Evolutionary conservation across 2,329 filamentous ascomycete species (phyloP).

Genomic region (Verticillium dahliae): DNA sequence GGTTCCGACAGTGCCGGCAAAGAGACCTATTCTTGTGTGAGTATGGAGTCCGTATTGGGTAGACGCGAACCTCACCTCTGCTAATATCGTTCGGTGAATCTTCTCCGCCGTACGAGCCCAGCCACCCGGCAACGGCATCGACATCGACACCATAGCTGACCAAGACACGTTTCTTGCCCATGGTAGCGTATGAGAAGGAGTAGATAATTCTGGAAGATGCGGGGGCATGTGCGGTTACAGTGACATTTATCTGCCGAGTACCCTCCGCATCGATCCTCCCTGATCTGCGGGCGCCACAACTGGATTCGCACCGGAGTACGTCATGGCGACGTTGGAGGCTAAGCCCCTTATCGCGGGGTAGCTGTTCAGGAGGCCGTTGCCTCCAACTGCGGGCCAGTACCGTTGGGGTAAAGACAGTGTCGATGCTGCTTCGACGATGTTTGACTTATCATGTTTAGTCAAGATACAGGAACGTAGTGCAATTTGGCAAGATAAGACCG

Average conservation of each 20-base stretch:
- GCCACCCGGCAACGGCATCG: conserved; percentile 70
- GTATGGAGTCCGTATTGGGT: background rate
- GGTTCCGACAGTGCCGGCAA: conserved; percentile 61
- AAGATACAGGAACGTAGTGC: too few relatives aligned
- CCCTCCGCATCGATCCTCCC: too few relatives aligned
- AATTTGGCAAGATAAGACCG: too few relatives aligned
- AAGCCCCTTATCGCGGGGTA: too few relatives aligned
- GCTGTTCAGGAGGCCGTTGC: too few relatives aligned
- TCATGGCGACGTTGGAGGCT: too few relatives aligned
- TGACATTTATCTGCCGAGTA: background rate
- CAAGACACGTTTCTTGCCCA: conserved; percentile 29
- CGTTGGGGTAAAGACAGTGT: too few relatives aligned
- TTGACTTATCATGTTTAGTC: too few relatives aligned
- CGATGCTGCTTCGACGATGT: too few relatives aligned
- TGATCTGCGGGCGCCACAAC: too few relatives aligned
- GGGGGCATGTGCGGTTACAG: background rate
- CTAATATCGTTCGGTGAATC: conserved; percentile 68
- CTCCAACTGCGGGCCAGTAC: too few relatives aligned
- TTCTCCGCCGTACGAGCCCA: conserved; percentile 68
- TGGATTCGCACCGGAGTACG: too few relatives aligned
- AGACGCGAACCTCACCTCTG: conserved; percentile 38
- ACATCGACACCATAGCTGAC: conserved; percentile 64
- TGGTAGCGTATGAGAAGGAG: conserved; percentile 8
- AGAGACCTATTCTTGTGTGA: conserved; percentile 39
- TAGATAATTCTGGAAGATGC: background rate